Evolutionary conservation across 345 rosid species (phyloP).

Genomic region (Cardiospermum halicacabum): DNA sequence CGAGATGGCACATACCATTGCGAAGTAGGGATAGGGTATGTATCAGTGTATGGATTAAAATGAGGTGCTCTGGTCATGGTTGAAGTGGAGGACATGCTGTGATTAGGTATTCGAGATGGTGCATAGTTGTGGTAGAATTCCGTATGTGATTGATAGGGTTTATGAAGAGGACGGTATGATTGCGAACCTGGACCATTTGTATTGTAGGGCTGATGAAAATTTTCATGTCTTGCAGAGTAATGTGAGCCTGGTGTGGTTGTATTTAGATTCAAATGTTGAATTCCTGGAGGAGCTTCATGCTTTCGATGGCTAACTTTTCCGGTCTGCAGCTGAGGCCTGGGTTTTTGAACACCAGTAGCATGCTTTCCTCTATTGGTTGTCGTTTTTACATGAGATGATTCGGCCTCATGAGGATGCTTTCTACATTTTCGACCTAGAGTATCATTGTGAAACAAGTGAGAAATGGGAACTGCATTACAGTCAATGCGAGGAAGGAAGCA

Average conservation of each 20-base stretch:
- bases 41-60: slow-evolving; percentile 16
- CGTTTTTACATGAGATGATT: slow-evolving; percentile 23
- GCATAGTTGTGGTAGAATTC: slow-evolving; percentile 20
- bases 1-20: slow-evolving; percentile 17
- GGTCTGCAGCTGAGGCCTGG: not conserved
- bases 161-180: slow-evolving; percentile 15
- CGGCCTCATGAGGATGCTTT: slow-evolving; percentile 27
- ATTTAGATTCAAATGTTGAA: slow-evolving; percentile 13
- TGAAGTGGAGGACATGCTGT: slow-evolving; percentile 27
- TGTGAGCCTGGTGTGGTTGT: slow-evolving; percentile 10
- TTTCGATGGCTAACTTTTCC: slow-evolving; percentile 18
- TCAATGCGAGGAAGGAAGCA: not conserved
- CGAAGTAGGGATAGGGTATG: slow-evolving; percentile 17
- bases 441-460: slow-evolving; percentile 10
- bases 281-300: slow-evolving; percentile 16
- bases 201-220: slow-evolving; percentile 13
- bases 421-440: slow-evolving; percentile 34
- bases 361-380: slow-evolving; percentile 21
- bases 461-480: not conserved
- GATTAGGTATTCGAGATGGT: slow-evolving; percentile 8
- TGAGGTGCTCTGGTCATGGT: slow-evolving; percentile 25
- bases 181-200: slow-evolving; percentile 19
- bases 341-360: slow-evolving; percentile 14
- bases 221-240: slow-evolving; percentile 22
- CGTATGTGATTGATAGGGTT: slow-evolving; percentile 13